Base-by-base conservation (phyloP, 73 alveolate species). In the Breviolum minutum region DNA sequence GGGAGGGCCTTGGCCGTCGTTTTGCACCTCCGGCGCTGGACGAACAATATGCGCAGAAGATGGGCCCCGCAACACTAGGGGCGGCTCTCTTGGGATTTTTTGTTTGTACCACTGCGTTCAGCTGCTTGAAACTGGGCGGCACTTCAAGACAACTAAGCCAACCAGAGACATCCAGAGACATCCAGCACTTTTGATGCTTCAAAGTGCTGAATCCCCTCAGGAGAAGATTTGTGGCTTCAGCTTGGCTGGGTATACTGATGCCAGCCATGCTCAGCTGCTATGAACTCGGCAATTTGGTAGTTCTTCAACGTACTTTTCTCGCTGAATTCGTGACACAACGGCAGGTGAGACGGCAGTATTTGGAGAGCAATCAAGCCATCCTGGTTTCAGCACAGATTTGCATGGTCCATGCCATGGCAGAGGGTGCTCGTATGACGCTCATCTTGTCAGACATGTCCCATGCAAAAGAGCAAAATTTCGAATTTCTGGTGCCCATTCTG, bases 11-110 rank as follows among this genome's bases (percentile, higher is more conserved):
- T 8, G 83, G 63, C 14, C 64, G 66, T 7, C 82, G 27, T 82
- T 63, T 63, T 12, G 2, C 7, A 30, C 95, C 83, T 8, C 83
- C 63, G 20, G 54, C 81, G 10, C n/a, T 80, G 88, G 69, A 48
- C 54, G 88, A 80, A 14, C 95, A 40, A 12, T 68, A 87, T 13
- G 32, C 79, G 40, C 82, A 62, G 17, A 86, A 63, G 48, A 24
- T 22, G 79, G 95, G 95, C 29, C 95, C 95, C 9, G 95, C 95
- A 22, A 87, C 95, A 66, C 29, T 87, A 11, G 95, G 95, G 8
- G 24, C 12, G 80, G 22, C 48, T 13, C 16, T 63, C 29, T 8
- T 86, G 54, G 80, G 77, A 5, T 86, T 86, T 29, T 84, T 84
- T 48, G 26, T 54, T 24, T 62, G 93, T n/a, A 84, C 93, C 48